Evolutionary conservation across 108 stramenopile genomes (phyloP).

Genomic region (Bacterosira constricta): DNA sequence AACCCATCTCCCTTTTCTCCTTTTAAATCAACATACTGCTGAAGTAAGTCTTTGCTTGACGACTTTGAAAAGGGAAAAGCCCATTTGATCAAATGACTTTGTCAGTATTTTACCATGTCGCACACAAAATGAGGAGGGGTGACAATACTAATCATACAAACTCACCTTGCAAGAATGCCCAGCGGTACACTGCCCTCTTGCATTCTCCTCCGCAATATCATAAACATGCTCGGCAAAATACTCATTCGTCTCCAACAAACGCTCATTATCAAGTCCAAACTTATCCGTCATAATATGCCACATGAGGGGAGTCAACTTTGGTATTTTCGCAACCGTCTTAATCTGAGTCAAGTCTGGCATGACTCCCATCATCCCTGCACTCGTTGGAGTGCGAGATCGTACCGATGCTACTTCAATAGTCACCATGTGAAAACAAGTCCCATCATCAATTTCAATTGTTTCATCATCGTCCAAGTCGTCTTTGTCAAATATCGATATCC

Average conservation of each 20-base stretch:
- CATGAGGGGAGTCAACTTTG: conserved; percentile 34
- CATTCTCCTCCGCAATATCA: conserved; percentile 63
- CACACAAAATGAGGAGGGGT: background rate
- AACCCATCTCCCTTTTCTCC: conserved; percentile 21
- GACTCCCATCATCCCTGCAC: conserved; percentile 81
- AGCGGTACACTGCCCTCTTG: conserved; percentile 65
- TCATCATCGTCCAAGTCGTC: background rate
- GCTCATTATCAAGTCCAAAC: conserved; percentile 34
- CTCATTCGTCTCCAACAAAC: conserved; percentile 25
- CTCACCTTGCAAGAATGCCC: conserved; percentile 69
- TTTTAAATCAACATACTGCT: conserved; percentile 42
- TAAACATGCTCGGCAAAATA: conserved; percentile 52
- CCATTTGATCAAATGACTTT: background rate
- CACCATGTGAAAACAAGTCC: conserved; percentile 43
- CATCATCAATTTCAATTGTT: conserved; percentile 41
- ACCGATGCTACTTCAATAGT: conserved; percentile 46
- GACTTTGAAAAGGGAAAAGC: conserved; percentile 2
- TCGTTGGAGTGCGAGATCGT: conserved; percentile 78
- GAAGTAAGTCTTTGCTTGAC: conserved; percentile 46
- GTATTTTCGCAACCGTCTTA: conserved; percentile 3
- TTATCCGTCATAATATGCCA: conserved; percentile 47
- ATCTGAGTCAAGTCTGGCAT: conserved; percentile 28
- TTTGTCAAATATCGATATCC: conserved; percentile 25
- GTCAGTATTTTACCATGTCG: too few species aligned
- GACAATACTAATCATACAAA: background rate